Base-by-base conservation (phyloP, 345 rosid species). In the Brassica cretica region DNA sequence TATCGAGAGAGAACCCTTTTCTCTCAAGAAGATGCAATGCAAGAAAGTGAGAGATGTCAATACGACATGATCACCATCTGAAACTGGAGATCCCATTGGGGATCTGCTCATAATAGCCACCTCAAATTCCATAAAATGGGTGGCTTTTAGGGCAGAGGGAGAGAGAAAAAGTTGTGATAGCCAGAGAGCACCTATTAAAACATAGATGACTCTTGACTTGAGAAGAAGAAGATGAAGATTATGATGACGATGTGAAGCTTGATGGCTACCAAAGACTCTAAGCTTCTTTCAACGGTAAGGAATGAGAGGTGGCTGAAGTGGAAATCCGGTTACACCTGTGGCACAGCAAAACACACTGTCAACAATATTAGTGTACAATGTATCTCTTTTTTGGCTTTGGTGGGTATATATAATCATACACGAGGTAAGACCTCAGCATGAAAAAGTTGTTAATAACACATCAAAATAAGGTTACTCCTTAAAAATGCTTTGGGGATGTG, bases 81-180 rank as follows among this genome's bases (percentile, higher is more conserved):
- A 58, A 66, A 19, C 5, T 44, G 76, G 44, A 73, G 74, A 72
- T 66, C 73, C 82, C 77, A 32, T 32, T 46, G 56, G 21, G 56
- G 16, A 56, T 60, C 64, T 15, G 56, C 81, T 21, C 3, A 30
- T 10, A 66, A 78, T 61, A 60, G 35, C 70, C 78, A 73, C 78
- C 78, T 62, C 82, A 79, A 51, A 6, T 73, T 61, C 82, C 82
- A 68, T 73, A 79, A 73, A 35, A 61, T 79, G 82, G 33, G 51
- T 79, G 70, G 78, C 51, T 49, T 73, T 66, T 58, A 63, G 12
- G 53, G 76, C 76, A 71, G 56, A 37, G 16, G 27, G 63, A 56
- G 15, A 27, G 66, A 1, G 71, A 35, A 55, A 71, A 53, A 72
- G 59, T 62, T 30, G 72, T 64, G 72, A 64, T 72, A n/a, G 81